phyloP scores from a whole-genome alignment of 371 early-diverging fungal species.

The Mucor circinelloides region DNA sequence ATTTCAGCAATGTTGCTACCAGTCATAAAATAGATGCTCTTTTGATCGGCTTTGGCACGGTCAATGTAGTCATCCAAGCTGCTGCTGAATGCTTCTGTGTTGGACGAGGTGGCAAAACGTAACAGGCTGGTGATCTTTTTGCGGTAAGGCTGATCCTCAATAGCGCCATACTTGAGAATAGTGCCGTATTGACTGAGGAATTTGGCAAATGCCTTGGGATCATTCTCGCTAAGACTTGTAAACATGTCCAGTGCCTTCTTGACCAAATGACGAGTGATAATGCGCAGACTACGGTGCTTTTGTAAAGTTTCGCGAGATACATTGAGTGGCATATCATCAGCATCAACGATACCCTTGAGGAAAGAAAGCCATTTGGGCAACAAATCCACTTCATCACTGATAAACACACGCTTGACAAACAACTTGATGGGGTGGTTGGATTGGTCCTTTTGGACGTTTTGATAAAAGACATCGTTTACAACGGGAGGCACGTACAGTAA shows the following conservation, averaged over 20 bases:
- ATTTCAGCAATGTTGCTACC: constrained; percentile 75
- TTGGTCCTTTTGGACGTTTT: constrained; percentile 50
- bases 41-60: constrained; percentile 89
- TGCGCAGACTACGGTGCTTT: constrained; percentile 75
- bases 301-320: constrained; percentile 96
- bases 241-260: constrained; percentile 91
- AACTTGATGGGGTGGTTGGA: constrained; percentile 90
- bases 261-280: constrained; percentile 83
- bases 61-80: constrained; percentile 85
- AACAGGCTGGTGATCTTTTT: constrained; percentile 82
- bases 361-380: constrained; percentile 76
- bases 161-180: constrained; percentile 83
- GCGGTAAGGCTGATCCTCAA: constrained; percentile 71
- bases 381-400: constrained; percentile 89
- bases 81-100: constrained; percentile 50
- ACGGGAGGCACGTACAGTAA: constrained; percentile 84
- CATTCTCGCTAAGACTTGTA: constrained; percentile 63
- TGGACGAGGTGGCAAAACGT: constrained; percentile 75
- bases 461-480: constrained; percentile 71
- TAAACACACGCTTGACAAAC: constrained; percentile 94
- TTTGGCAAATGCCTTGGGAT: constrained; percentile 71
- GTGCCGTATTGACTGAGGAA: constrained; percentile 79
- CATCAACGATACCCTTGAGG: constrained; percentile 86
- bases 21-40: constrained; percentile 86
- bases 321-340: constrained; percentile 94